A percentile compares a stretch with the other conserved stretches of the same genome.
These are phyloP conservation scores for Eucalyptus erythrocorys DNA, from an alignment of 345 rosid genomes.

Conservation along the genomic window DNA sequence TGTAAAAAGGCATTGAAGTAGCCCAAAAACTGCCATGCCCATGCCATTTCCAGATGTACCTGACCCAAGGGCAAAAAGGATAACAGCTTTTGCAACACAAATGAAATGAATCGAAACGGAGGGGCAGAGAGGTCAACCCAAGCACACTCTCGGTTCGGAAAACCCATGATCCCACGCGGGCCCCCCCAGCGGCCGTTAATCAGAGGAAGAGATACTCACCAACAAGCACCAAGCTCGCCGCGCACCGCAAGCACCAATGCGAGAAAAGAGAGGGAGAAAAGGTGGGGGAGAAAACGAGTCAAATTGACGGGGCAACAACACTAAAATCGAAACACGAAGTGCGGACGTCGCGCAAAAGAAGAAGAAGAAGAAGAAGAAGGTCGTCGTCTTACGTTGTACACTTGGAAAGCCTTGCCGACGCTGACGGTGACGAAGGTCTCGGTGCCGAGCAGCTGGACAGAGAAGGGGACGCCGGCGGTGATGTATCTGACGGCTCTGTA, in stretches of 20 bases:
- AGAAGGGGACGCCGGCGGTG: slow-evolving; percentile 69
- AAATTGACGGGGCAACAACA: background rate
- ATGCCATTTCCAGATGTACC: background rate
- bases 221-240: slow-evolving; percentile 61
- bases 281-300: too few species aligned
- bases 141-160: background rate
- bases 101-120: background rate
- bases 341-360: background rate
- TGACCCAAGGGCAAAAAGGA: background rate
- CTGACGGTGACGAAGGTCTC: slow-evolving; percentile 90
- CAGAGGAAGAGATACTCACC: slow-evolving; percentile 18
- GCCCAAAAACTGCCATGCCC: background rate
- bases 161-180: background rate
- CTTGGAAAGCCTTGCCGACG: slow-evolving; percentile 90
- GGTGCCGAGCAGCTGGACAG: slow-evolving; percentile 78
- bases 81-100: background rate
- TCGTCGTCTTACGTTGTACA: slow-evolving; percentile 42
- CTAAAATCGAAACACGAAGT: background rate
- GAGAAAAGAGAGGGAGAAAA: background rate
- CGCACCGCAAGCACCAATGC: slow-evolving; percentile 43
- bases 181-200: background rate
- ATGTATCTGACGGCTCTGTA: slow-evolving; percentile 88
- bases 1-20: background rate
- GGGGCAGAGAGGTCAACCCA: background rate
- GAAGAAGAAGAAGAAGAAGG: background rate